Evolutionary conservation across 352 stramenopile genomes (phyloP), one percentile per base, ranked within the genome.

Genomic region (Phytophthora colocasiae): DNA sequence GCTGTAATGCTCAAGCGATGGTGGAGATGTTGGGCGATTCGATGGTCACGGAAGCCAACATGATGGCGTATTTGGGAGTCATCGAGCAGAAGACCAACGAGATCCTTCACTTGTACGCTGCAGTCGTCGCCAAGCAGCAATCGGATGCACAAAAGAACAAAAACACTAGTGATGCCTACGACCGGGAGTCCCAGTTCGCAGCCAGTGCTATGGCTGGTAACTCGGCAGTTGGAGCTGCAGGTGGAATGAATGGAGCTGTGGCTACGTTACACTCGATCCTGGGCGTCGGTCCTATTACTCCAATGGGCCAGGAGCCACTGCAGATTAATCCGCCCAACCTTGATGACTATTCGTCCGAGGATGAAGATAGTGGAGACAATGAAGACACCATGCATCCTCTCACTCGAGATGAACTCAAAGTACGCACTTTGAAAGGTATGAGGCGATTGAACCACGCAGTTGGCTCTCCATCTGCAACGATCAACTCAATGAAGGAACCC

Each of bases 51-150:
- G 96, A 98, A 50, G 88, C 92, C 56, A 98, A 98, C 66, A 87
- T 98, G 76, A 95, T 98, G 75, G 89, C 96, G 44, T 98, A 98
- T 65, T 78, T 99, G 6, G 96, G 93, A 11, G 90, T 97, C 50
- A 96, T 98, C 39, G 96, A 99, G 74, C 88, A 98, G 59, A 92
- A 91, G 61, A 96, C 93, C 5, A 98, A 98, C 68, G 89, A 96
- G 48, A 90, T 98, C 32, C 66, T 99, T 48, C 89, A 96, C 34
- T 81, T 95, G 45, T 98, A 96, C 71, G 78, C 83, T 15, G 75
- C 72, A 10, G 68, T 83, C 31, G 61, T 76, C 19, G 19, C 81
- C 12, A 72, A 82, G 48, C 68, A 84, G 36, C 75, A 87, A 55
- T 65, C 80, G 32, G 70, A 76, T n/a, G 49, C 77, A 11, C 48